Evolutionary conservation across 768 basidiomycete species (phyloP).

Genomic region (Kwoniella bestiolae): DNA sequence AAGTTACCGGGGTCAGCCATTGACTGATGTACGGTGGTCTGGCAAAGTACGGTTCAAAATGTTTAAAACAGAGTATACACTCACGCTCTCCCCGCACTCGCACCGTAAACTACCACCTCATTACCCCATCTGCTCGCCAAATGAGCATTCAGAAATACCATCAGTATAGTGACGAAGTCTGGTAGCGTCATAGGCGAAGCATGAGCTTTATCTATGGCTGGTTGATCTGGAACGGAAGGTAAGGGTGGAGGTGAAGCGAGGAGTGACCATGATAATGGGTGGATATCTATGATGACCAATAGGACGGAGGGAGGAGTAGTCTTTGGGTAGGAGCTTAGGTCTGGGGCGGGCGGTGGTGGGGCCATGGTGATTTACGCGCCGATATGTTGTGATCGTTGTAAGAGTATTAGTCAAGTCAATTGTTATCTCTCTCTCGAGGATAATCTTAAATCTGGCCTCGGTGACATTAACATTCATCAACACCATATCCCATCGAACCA

Average conservation of each 20-base stretch:
- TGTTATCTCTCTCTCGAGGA: neutral
- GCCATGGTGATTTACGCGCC: conserved; percentile 3
- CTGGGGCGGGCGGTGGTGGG: neutral
- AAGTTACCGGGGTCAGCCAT: neutral
- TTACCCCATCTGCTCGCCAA: conserved; percentile 90
- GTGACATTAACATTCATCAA: no score
- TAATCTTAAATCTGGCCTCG: no score
- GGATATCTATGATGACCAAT: conserved; percentile 82
- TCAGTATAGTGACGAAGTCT: conserved; percentile 78
- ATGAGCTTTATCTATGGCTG: conserved; percentile 25
- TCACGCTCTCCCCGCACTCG: conserved; percentile 58
- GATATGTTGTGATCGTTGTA: no score
- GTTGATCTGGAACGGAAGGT: conserved; percentile 14
- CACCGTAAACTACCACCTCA: conserved; percentile 86
- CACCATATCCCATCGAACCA: neutral
- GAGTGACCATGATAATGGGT: conserved; percentile 82
- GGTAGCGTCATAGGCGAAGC: conserved; percentile 67
- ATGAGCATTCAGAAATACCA: conserved; percentile 91
- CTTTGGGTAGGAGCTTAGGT: conserved; percentile 16
- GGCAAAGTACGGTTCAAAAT: neutral
- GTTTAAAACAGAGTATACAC: conserved; percentile 10
- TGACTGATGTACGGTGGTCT: neutral
- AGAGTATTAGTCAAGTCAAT: no score
- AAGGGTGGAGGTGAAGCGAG: conserved; percentile 60
- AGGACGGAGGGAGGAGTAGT: conserved; percentile 63